Evolutionary conservation across 106 monocot species (phyloP).

Genomic region (Allium cepa): DNA sequence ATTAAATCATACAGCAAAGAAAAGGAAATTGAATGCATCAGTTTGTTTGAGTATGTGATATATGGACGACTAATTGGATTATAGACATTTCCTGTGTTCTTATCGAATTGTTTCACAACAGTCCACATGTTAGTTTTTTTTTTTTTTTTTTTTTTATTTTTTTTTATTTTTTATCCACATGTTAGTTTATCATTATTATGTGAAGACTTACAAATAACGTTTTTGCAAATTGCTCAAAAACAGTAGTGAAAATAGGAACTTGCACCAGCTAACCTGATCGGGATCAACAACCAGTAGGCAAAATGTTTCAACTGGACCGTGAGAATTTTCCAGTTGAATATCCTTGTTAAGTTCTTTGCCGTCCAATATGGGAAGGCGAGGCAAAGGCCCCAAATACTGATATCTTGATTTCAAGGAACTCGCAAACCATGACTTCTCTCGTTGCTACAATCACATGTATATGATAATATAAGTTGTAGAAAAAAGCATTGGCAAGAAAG

Average conservation of each 20-base stretch:
- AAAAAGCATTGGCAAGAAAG: too few relatives aligned
- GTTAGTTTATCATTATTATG: background rate
- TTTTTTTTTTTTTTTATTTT: too few relatives aligned
- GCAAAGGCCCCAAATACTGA: slow-evolving; percentile 65
- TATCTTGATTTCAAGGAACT: slow-evolving; percentile 76
- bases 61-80: too few relatives aligned
- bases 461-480: too few relatives aligned
- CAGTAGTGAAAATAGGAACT: too few relatives aligned
- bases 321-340: slow-evolving; percentile 47
- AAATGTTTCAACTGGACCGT: slow-evolving; percentile 76
- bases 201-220: too few relatives aligned
- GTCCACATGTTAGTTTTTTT: background rate
- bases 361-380: slow-evolving; percentile 52
- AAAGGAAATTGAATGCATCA: background rate
- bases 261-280: slow-evolving; percentile 45
- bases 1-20: background rate
- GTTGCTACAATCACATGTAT: slow-evolving; percentile 35
- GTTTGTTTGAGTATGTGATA: too few relatives aligned
- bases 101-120: background rate
- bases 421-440: slow-evolving; percentile 85
- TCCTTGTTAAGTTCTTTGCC: slow-evolving; percentile 24
- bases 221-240: too few relatives aligned
- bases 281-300: slow-evolving; percentile 82
- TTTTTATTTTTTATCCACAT: too few relatives aligned
- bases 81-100: background rate